These are phyloP conservation scores for Ustilago esculenta DNA, from an alignment of 1,284 basidiomycete species.

Conservation along the genomic window DNA sequence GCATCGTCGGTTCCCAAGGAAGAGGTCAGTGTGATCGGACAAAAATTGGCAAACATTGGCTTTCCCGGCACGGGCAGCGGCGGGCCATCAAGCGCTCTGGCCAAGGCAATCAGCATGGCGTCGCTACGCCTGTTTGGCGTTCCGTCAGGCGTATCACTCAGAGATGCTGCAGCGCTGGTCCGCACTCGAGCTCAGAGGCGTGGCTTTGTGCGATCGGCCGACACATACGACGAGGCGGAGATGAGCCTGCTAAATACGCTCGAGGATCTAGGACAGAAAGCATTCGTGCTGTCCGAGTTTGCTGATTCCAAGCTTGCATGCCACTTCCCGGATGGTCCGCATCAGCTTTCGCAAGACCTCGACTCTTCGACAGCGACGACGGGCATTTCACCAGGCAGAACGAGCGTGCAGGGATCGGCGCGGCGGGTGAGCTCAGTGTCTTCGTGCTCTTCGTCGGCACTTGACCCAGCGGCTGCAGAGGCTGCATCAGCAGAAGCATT, in stretches of 20 bases:
- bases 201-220: constrained; percentile 39
- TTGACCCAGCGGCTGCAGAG: constrained; percentile 57
- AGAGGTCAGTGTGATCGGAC: constrained; percentile 43
- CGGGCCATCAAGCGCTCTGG: constrained; percentile 67
- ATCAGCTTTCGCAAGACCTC: constrained; percentile 45
- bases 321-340: constrained; percentile 71
- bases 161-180: constrained; percentile 56
- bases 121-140: constrained; percentile 89
- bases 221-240: constrained; percentile 69
- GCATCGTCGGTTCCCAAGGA: constrained; percentile 19
- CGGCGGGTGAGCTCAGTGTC: constrained; percentile 30
- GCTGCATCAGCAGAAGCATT: constrained; percentile 76
- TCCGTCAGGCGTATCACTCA: constrained; percentile 67
- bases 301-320: constrained; percentile 90
- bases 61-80: constrained; percentile 11
- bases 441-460: constrained; percentile 37
- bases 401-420: constrained; percentile 20
- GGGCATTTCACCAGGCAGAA: constrained; percentile 28
- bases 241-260: constrained; percentile 78
- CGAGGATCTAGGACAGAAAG: constrained; percentile 93
- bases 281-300: constrained; percentile 88
- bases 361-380: constrained; percentile 29
- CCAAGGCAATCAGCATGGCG: constrained; percentile 85
- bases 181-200: constrained; percentile 61
- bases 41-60: constrained; percentile 31